phyloP scores from a whole-genome alignment of 768 basidiomycete species.

The Termitomyces sp. region DNA sequence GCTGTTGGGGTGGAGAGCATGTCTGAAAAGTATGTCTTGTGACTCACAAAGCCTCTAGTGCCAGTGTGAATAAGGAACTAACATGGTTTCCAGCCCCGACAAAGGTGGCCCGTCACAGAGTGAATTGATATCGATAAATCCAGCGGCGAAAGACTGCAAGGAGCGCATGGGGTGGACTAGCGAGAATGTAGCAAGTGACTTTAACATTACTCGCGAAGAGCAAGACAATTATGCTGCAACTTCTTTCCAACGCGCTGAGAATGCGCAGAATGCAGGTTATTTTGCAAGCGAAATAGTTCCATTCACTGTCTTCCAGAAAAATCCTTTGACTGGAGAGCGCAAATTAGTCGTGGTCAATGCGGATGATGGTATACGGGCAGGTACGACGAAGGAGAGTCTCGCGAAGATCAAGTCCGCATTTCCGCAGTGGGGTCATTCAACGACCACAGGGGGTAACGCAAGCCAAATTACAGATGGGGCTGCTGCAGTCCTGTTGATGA shows the following conservation, averaged over 20 bases:
- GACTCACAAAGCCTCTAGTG: not conserved
- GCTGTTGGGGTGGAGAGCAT: constrained; percentile 86
- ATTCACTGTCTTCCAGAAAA: constrained; percentile 58
- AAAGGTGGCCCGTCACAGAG: constrained; percentile 54
- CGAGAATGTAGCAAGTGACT: constrained; percentile 79
- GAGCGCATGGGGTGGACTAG: constrained; percentile 89
- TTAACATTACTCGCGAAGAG: constrained; percentile 61
- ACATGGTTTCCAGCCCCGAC: constrained; percentile 45
- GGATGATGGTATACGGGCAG: constrained; percentile 77
- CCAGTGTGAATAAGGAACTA: not conserved
- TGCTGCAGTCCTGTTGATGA: constrained; percentile 80
- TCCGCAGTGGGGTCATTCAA: constrained; percentile 71
- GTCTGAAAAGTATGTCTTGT: constrained; percentile 60
- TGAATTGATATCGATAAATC: constrained; percentile 51
- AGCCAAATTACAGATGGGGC: constrained; percentile 84
- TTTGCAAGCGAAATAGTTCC: constrained; percentile 73
- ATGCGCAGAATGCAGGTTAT: constrained; percentile 59
- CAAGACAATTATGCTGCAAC: constrained; percentile 71
- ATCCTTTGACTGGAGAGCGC: constrained; percentile 47
- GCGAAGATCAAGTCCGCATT: constrained; percentile 69
- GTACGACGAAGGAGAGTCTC: constrained; percentile 63
- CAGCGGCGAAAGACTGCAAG: constrained; percentile 52
- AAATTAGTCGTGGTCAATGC: constrained; percentile 49
- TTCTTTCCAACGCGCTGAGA: constrained; percentile 77
- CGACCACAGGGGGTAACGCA: constrained; percentile 83